Evolutionary conservation across 805 yeast genomes (phyloP).

Genomic region (Kurtzmaniella fragi): DNA sequence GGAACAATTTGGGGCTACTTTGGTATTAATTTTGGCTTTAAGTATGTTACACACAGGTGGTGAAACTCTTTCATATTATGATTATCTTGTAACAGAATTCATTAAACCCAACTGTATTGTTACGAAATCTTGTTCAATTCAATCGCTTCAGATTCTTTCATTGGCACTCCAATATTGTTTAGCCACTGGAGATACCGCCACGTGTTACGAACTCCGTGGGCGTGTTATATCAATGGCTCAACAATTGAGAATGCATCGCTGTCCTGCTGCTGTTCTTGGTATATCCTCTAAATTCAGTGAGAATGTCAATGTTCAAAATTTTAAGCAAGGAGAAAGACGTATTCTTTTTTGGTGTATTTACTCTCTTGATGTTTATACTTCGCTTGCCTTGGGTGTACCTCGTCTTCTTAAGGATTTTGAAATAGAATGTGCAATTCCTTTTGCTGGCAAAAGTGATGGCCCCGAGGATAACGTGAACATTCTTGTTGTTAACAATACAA

Average conservation of each 20-base stretch:
- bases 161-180: constrained; percentile 68
- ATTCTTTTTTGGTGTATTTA: constrained; percentile 82
- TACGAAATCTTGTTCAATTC: constrained; percentile 56
- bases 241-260: constrained; percentile 76
- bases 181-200: constrained; percentile 66
- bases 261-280: constrained; percentile 82
- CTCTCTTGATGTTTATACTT: constrained; percentile 67
- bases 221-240: constrained; percentile 78
- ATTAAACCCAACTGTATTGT: constrained; percentile 53
- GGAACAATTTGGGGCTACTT: constrained; percentile 55
- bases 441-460: constrained; percentile 42
- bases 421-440: constrained; percentile 82
- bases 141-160: constrained; percentile 63
- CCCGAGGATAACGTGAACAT: constrained; percentile 44
- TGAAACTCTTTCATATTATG: constrained; percentile 43
- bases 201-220: constrained; percentile 73
- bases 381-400: constrained; percentile 79
- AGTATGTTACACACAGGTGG: constrained; percentile 36
- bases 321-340: constrained; percentile 80
- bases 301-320: constrained; percentile 43
- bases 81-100: constrained; percentile 56
- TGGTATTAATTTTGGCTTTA: constrained; percentile 45
- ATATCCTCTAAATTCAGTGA: constrained; percentile 20
- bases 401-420: constrained; percentile 74
- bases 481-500: constrained; percentile 54